Base-by-base conservation (phyloP, 116 monocot genomes). In the Iris pallida region DNA sequence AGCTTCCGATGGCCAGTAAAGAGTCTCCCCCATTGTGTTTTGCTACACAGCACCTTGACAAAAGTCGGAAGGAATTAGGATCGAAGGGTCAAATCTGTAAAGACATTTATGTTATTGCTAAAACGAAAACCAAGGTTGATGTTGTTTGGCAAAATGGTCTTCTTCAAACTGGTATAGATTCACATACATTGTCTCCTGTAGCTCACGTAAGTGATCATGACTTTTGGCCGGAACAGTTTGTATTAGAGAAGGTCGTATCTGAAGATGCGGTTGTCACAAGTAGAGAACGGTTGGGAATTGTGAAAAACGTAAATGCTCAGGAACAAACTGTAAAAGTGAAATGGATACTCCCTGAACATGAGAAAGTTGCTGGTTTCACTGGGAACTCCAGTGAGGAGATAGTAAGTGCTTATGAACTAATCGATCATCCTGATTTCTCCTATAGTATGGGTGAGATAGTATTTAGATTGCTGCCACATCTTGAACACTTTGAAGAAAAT, bases 221-320 rank as follows among this genome's bases (percentile, higher is more conserved):
- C 68, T 91, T 91, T 65, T 91, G 82, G 85, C 88, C 88, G 3
- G 85, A 65, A 17, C 85, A 91, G 60, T 78, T 78, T 72, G 82
- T 91, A 0, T 71, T 85, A 47, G 82, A 91, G 68, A 88, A 84
- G 67, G 57, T 73, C 44, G 46, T 68, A 81, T 42, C 68, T 18
- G 90, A 81, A 14, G 79, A 80, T 52, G 45, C 19, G 15, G 18
- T 49, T 53, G 53, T 54, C 60, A 20, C 61, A 16, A 51, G 9
- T 41, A 19, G 9, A 9, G 76, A 76, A 48, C 62, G 59, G 12
- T 8, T 78, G 8, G 91, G 88, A 30, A 64, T 88, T 58, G 85
- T 91, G 49, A 82, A 69, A 71, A 66, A 68, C 53, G 78, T 85
- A 20, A 71, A 88, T 83, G 72, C 80, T 64, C 63, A 75, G 61